phyloP scores from a whole-genome alignment of 192 early-diverging fungal species.

The Neocallimastix lanati region DNA sequence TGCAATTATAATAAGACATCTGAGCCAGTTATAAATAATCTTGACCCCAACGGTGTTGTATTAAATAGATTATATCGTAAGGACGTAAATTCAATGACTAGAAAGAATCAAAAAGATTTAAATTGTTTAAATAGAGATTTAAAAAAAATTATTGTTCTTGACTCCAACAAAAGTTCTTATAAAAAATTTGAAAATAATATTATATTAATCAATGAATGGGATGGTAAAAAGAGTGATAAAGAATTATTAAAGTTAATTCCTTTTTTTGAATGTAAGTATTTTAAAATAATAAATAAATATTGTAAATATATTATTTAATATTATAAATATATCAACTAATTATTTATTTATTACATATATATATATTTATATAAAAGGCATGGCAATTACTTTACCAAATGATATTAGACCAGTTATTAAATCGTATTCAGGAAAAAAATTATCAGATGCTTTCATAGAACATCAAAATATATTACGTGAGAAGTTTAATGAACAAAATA shows the following conservation, averaged over 20 bases:
- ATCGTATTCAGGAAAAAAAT: not conserved
- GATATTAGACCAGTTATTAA: not conserved
- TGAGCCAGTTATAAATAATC: slow-evolving; percentile 60
- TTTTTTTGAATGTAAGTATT: slow-evolving; percentile 67
- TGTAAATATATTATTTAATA: too few species aligned
- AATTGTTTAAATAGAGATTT: slow-evolving; percentile 85
- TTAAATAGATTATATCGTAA: slow-evolving; percentile 83
- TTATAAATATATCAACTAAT: too few species aligned
- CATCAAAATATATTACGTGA: not conserved
- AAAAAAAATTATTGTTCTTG: slow-evolving; percentile 81
- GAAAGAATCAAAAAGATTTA: slow-evolving; percentile 65
- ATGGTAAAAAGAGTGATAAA: slow-evolving; percentile 60
- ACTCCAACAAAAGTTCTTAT: slow-evolving; percentile 69
- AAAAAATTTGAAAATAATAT: slow-evolving; percentile 82
- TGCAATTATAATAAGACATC: too few species aligned
- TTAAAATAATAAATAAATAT: too few species aligned
- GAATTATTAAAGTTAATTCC: slow-evolving; percentile 70
- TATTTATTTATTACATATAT: too few species aligned
- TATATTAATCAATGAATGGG: slow-evolving; percentile 68
- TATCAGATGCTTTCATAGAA: not conserved
- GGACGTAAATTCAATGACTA: slow-evolving; percentile 67
- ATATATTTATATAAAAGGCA: too few species aligned
- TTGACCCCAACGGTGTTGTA: slow-evolving; percentile 76
- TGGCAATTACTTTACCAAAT: not conserved
- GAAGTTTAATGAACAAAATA: not conserved